Evolutionary conservation across 495 filamentous ascomycete species (phyloP).

Genomic region (Neurospora cerealis): DNA sequence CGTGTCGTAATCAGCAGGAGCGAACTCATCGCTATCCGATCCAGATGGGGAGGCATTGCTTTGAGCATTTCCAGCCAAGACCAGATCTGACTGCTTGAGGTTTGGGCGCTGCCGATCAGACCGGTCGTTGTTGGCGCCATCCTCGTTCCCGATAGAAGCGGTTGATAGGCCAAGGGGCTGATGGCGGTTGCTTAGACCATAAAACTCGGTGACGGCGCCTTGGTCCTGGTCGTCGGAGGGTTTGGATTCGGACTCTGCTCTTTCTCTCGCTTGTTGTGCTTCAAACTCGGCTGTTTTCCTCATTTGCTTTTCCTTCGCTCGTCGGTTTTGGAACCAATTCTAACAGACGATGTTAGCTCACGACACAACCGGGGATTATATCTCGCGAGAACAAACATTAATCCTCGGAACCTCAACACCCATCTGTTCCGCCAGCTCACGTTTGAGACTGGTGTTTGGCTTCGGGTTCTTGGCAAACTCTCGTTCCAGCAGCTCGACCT

Average conservation of each 20-base stretch:
- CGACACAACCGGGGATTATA: neutral
- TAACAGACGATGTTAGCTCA: constrained; percentile 30
- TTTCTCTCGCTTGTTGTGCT: constrained; percentile 44
- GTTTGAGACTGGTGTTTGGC: constrained; percentile 67
- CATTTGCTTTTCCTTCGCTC: constrained; percentile 74
- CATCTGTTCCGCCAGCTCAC: constrained; percentile 60
- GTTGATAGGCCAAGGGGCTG: constrained; percentile 27
- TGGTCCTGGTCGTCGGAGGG: constrained; percentile 24
- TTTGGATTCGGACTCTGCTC: constrained; percentile 29
- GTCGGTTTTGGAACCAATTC: constrained; percentile 91
- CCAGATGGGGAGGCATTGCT: constrained; percentile 6
- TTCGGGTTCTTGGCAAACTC: constrained; percentile 70
- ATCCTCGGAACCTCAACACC: constrained; percentile 66
- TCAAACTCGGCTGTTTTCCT: constrained; percentile 59
- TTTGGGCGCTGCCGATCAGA: constrained; percentile 3
- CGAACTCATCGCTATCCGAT: constrained; percentile 11
- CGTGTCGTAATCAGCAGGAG: constrained; percentile 8
- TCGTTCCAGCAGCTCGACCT: constrained; percentile 65
- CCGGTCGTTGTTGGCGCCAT: constrained; percentile 15
- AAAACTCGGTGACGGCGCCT: constrained; percentile 16
- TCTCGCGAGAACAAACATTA: constrained; percentile 46
- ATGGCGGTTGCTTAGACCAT: constrained; percentile 19
- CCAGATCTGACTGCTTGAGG: neutral
- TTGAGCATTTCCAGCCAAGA: neutral
- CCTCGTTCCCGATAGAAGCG: constrained; percentile 21